Percentiles rank a stretch among this genome's conserved stretches.
These are phyloP conservation scores for Tolypocladium tundrense DNA, from an alignment of 2,329 filamentous ascomycete genomes.

Conservation along the genomic window DNA sequence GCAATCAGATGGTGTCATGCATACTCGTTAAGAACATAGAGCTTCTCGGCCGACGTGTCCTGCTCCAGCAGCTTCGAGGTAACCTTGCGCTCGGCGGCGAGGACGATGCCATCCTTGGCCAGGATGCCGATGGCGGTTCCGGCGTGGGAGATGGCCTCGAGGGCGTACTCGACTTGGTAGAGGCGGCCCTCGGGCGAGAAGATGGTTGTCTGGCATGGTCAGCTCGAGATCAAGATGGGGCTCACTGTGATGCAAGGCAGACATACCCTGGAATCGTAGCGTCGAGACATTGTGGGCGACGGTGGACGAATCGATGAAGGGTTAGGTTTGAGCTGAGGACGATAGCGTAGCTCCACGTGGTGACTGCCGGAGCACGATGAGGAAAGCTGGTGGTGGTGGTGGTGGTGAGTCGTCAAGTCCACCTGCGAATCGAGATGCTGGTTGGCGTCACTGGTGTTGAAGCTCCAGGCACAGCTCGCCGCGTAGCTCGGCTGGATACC, in stretches of 20 bases:
- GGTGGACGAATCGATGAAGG: neutral
- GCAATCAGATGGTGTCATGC: constrained; percentile 15
- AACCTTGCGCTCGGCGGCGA: constrained; percentile 96
- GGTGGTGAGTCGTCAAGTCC: neutral
- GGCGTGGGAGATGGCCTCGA: constrained; percentile 97
- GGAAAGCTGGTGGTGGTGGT: neutral
- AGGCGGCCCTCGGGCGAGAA: constrained; percentile 98
- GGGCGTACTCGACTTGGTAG: constrained; percentile 98
- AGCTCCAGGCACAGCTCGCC: constrained; percentile 12
- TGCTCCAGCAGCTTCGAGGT: constrained; percentile 98
- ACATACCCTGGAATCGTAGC: constrained; percentile 92
- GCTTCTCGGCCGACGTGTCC: constrained; percentile 98
- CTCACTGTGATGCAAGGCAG: constrained; percentile 10
- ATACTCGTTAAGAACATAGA: constrained; percentile 97
- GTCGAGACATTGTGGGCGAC: constrained; percentile 67
- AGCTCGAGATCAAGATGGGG: neutral
- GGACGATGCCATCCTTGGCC: constrained; percentile 95
- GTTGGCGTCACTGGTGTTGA: constrained; percentile 7
- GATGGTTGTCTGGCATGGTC: constrained; percentile 74
- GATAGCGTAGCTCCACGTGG: neutral
- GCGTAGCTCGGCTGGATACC: constrained; percentile 6
- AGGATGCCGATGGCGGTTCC: constrained; percentile 95
- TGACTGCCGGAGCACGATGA: constrained; percentile 2
- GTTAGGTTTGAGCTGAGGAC: neutral
- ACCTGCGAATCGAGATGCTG: neutral